Percentiles rank a stretch among this genome's conserved stretches.
Evolutionary conservation across 305 asterid species (phyloP).

Genomic region (Fraxinus velutina): DNA sequence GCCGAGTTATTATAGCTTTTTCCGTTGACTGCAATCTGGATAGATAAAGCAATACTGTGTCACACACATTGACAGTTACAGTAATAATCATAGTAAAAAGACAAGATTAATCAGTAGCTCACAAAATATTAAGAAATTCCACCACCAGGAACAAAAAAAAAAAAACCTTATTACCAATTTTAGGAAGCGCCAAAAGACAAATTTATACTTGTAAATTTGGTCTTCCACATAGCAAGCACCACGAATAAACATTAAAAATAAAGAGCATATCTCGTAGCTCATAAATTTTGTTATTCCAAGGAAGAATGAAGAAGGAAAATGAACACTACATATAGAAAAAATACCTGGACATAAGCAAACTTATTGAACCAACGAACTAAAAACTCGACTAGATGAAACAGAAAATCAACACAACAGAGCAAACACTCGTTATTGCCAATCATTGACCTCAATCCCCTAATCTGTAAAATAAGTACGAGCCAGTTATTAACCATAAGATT

Average conservation of each 20-base stretch:
- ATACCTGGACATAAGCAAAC: slow-evolving; percentile 96
- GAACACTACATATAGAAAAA: slow-evolving; percentile 1
- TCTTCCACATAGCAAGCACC: background rate
- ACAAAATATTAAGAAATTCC: background rate
- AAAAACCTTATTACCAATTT: background rate
- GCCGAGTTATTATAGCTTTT: slow-evolving; percentile 92
- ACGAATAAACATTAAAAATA: background rate
- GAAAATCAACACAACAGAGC: slow-evolving; percentile 90
- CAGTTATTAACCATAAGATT: slow-evolving; percentile 7
- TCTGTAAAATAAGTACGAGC: slow-evolving; percentile 44
- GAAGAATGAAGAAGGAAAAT: background rate
- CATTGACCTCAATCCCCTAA: slow-evolving; percentile 94
- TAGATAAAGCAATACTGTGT: background rate
- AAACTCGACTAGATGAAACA: slow-evolving; percentile 90
- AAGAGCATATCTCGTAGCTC: background rate
- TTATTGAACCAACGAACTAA: slow-evolving; percentile 95
- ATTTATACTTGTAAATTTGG: background rate
- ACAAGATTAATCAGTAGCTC: background rate
- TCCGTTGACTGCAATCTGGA: slow-evolving; percentile 87
- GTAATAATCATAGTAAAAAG: background rate
- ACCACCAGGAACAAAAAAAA: background rate
- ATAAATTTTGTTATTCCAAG: background rate
- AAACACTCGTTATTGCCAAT: slow-evolving; percentile 93
- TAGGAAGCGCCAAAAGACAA: background rate
- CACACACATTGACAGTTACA: background rate